Conservation (phyloP, 2,329 filamentous ascomycete species). For the Chalaropsis ovoidea region DNA sequence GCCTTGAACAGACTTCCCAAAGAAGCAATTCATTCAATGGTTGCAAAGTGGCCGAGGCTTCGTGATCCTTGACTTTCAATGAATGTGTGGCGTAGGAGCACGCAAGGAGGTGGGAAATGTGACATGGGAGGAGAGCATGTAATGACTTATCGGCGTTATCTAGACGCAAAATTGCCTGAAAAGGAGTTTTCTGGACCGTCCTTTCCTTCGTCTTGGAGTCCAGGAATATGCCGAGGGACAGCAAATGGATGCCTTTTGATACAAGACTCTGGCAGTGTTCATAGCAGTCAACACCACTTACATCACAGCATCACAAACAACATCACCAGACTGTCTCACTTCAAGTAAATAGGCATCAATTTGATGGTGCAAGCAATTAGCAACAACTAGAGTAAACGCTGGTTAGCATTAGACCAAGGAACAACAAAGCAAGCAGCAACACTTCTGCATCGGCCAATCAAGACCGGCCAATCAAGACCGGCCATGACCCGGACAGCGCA, state of each 20-base stretch:
- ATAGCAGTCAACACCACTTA: too few relatives aligned
- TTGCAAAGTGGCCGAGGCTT: not conserved
- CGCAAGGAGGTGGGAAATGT: not conserved
- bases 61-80: not conserved
- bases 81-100: not conserved
- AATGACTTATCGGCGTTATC: not conserved
- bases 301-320: too few relatives aligned
- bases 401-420: too few relatives aligned
- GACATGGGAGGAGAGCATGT: not conserved
- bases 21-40: not conserved
- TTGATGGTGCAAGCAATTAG: too few relatives aligned
- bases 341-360: too few relatives aligned
- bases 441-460: too few relatives aligned
- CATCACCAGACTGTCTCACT: too few relatives aligned
- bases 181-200: not conserved
- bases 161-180: slow-evolving; percentile 1
- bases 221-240: not conserved
- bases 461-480: too few relatives aligned
- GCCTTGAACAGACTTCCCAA: not conserved
- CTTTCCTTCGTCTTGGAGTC: not conserved
- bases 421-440: too few relatives aligned
- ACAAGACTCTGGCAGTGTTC: not conserved
- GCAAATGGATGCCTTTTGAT: not conserved
- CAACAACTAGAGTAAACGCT: too few relatives aligned
- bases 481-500: too few relatives aligned